Base-by-base conservation (phyloP, 768 basidiomycete species). In the Erythrobasidium yunnanense region DNA sequence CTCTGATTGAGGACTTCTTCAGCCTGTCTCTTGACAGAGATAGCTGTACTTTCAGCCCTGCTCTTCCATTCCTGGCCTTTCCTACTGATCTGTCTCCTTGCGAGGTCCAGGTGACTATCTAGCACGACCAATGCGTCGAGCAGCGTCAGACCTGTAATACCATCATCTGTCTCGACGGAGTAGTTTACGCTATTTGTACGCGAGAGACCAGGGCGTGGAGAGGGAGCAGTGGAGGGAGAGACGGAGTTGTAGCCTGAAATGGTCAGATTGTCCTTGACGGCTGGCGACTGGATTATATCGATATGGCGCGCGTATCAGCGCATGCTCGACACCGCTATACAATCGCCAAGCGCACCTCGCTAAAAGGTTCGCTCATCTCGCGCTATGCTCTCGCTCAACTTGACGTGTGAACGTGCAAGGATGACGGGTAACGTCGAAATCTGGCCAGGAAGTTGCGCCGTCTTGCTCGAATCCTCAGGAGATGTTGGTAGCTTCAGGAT, bases 81-180 rank as follows among this genome's bases (percentile, higher is more conserved):
- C 23, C 68, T 32, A 7, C 65, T 51, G 18, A 71, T 46, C 2
- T 66, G 63, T 4, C 68, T 45, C 4, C 66, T 69, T 52, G 68
- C 63, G 22, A 71, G 62, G 42, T 73, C 70, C 34, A 66, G 32
- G 42, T 71, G 71, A 8, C 70, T 66, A 54, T 73, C 71, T 35
- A 71, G 22, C 32, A 70, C 63, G 55, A 67, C 67, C 56, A 73
- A 56, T 4, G 69, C n/a, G 55, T 72, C 71, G 49, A 71, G 67
- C 17, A 73, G 54, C 1, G 66, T 66, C 23, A 71, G 53, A 5
- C 60, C 63, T 2, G 51, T 34, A 42, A 71, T 65, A n/a, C 56
- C 47, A 1, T 70, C 68, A 57, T 70, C 69, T 18, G 65, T 54
- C 5, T 71, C 68, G 5, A 42, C 49, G 34, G 67, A 51, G 33